phyloP scores from a whole-genome alignment of 306 rosid genomes.

The Vigna unguiculata region DNA sequence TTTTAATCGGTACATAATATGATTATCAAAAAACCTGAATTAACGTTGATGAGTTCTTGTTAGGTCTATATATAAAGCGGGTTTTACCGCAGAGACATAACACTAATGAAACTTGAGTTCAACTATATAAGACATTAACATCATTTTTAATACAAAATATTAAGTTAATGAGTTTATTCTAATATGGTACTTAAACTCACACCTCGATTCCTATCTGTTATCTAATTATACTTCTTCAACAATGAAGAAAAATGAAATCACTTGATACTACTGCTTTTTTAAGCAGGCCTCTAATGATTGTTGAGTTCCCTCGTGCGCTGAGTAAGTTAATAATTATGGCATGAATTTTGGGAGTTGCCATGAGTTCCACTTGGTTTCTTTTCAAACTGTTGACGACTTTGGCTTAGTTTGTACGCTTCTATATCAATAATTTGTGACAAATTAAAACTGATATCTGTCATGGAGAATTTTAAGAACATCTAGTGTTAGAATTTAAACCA shows the following conservation, averaged over 20 bases:
- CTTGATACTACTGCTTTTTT: background rate
- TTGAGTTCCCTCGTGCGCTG: slow-evolving; percentile 11
- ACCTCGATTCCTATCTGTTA: no score
- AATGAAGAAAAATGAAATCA: background rate
- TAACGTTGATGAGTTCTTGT: no score
- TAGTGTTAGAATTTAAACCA: background rate
- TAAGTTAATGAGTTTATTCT: no score
- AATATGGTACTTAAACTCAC: no score
- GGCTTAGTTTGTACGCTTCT: background rate
- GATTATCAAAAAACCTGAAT: no score
- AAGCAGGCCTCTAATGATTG: slow-evolving; percentile 14
- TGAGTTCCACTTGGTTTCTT: background rate
- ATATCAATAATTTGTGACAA: background rate
- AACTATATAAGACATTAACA: no score
- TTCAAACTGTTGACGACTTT: background rate
- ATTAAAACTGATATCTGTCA: background rate
- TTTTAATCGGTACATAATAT: no score
- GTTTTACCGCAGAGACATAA: no score
- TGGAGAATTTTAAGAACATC: background rate
- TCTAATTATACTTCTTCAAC: background rate
- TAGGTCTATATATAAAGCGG: no score
- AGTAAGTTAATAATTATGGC: background rate
- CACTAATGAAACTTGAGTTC: no score
- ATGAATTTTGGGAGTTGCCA: slow-evolving; percentile 7
- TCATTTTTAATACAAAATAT: no score